A percentile compares a stretch with the other conserved stretches of the same genome.
phyloP scores from a whole-genome alignment of 2,329 filamentous ascomycete genomes.

The Cladosporium velox region DNA sequence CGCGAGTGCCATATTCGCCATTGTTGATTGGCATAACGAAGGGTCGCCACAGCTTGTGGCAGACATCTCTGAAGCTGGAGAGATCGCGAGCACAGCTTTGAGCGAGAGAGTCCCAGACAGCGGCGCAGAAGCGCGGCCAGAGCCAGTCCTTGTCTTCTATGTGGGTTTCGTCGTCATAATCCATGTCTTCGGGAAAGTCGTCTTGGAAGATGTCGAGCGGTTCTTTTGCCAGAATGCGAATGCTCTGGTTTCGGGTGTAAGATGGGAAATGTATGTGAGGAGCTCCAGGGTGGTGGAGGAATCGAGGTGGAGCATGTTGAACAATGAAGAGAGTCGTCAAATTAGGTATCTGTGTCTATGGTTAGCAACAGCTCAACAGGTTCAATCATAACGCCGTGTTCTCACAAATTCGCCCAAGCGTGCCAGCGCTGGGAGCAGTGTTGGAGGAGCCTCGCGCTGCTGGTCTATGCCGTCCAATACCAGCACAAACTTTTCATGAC shows the following conservation, averaged over 20 bases:
- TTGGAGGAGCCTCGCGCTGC: constrained; percentile 76
- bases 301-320: constrained; percentile 67
- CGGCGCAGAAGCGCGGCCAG: constrained; percentile 78
- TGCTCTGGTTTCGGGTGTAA: constrained; percentile 78
- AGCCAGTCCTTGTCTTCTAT: constrained; percentile 65
- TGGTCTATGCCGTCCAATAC: constrained; percentile 87
- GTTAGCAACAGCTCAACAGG: constrained; percentile 21
- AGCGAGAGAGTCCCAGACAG: constrained; percentile 83
- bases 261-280: constrained; percentile 81
- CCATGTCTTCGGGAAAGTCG: constrained; percentile 40
- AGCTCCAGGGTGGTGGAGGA: constrained; percentile 69
- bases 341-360: constrained; percentile 66
- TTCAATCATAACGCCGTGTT: constrained; percentile 32
- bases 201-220: constrained; percentile 51
- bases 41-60: constrained; percentile 75
- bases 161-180: constrained; percentile 51
- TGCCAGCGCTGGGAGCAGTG: constrained; percentile 77
- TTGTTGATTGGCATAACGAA: constrained; percentile 78
- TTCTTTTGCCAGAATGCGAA: constrained; percentile 69
- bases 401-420: constrained; percentile 68
- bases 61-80: constrained; percentile 68
- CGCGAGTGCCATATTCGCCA: constrained; percentile 72
- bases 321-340: constrained; percentile 78
- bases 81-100: constrained; percentile 80
- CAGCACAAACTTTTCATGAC: constrained; percentile 67